These are phyloP conservation scores for Sabuloglossum arenarium DNA, from an alignment of 495 filamentous ascomycete species.

Conservation along the genomic window DNA sequence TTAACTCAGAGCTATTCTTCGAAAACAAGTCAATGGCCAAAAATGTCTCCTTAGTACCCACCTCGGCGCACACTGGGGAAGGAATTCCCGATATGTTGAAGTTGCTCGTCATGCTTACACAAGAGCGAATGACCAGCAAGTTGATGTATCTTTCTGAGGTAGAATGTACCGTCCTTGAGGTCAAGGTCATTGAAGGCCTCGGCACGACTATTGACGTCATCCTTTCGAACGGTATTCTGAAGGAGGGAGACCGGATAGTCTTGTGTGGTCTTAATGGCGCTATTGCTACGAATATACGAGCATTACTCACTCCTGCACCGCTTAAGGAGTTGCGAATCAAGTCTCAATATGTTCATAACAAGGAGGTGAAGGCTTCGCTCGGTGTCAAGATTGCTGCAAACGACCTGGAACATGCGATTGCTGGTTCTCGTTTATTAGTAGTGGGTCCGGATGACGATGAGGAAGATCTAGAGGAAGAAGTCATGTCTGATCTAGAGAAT, in stretches of 20 bases:
- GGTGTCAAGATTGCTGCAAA: constrained; percentile 98
- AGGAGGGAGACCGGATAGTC: constrained; percentile 86
- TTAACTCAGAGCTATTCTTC: constrained; percentile 92
- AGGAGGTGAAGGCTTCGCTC: constrained; percentile 93
- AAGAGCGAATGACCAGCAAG: constrained; percentile 93
- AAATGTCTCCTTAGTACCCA: constrained; percentile 86
- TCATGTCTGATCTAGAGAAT: constrained; percentile 85
- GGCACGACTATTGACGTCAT: constrained; percentile 98
- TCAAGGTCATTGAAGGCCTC: constrained; percentile 96
- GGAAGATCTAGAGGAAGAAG: constrained; percentile 87
- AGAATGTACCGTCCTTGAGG: constrained; percentile 93
- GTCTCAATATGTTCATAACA: constrained; percentile 93
- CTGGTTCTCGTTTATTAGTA: constrained; percentile 82
- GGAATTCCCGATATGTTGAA: constrained; percentile 99
- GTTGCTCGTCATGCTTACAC: constrained; percentile 73
- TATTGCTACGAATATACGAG: constrained; percentile 87
- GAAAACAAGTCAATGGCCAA: constrained; percentile 95
- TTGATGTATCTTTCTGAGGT: constrained; percentile 98
- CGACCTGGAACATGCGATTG: constrained; percentile 89
- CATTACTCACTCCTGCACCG: constrained; percentile 84
- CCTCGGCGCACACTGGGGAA: constrained; percentile 92
- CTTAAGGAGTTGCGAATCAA: constrained; percentile 90
- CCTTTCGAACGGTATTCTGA: constrained; percentile 83
- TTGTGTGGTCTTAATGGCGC: constrained; percentile 88
- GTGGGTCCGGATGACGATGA: constrained; percentile 92